Conservation (phyloP, 169 alveolate genomes). For the Plasmodium knowlesi region DNA sequence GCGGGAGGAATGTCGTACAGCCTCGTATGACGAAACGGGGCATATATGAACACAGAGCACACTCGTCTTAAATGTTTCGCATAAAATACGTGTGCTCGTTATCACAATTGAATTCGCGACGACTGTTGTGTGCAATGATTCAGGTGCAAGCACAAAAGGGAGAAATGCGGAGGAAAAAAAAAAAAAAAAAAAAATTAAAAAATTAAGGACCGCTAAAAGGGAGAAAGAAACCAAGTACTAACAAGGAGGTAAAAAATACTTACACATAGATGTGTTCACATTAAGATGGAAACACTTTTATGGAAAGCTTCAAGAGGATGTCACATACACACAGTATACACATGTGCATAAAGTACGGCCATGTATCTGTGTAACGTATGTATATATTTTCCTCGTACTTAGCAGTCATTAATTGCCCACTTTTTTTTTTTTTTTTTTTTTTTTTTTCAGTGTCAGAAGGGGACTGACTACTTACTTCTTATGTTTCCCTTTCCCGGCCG, state of each 20-base stretch:
- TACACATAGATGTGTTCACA: background rate
- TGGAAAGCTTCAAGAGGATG: background rate
- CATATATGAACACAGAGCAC: background rate
- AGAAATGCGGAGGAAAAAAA: background rate
- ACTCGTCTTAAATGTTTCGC: background rate
- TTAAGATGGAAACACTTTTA: background rate
- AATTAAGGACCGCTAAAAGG: background rate
- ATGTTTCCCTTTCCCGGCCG: background rate
- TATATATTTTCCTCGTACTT: background rate
- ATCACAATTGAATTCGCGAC: background rate
- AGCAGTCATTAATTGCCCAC: background rate
- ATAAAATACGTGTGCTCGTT: background rate
- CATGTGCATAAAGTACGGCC: background rate
- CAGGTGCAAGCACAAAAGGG: background rate
- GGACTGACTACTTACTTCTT: background rate
- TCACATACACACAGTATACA: background rate
- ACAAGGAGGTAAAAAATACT: background rate
- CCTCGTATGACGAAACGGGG: background rate
- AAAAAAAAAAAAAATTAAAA: background rate
- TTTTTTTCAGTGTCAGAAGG: background rate
- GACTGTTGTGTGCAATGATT: background rate
- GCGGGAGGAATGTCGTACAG: background rate
- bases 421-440: no score
- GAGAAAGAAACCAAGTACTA: background rate
- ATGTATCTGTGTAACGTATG: background rate